phyloP scores from a whole-genome alignment of 768 basidiomycete species.

The Hysterangium stoloniferum region DNA sequence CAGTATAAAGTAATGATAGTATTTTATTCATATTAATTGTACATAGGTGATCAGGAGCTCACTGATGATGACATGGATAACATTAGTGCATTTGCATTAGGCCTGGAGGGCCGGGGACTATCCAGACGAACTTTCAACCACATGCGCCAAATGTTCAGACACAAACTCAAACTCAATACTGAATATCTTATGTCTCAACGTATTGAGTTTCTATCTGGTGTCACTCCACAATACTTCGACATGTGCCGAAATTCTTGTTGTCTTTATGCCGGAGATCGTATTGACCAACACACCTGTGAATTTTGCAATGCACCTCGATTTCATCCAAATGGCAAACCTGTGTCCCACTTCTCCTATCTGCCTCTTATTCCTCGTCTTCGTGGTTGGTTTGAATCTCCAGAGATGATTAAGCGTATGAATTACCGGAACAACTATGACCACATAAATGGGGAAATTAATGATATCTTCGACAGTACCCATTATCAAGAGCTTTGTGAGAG shows the following conservation, averaged over 20 bases:
- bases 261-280: slow-evolving; percentile 28
- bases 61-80: neutral
- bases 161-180: slow-evolving; percentile 1
- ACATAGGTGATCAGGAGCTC: neutral
- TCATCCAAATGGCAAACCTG: slow-evolving; percentile 17
- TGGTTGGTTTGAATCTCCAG: slow-evolving; percentile 18
- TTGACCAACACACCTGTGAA: slow-evolving; percentile 25
- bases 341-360: slow-evolving; percentile 28
- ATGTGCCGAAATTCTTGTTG: slow-evolving; percentile 38
- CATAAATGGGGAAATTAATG: slow-evolving; percentile 18
- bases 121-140: neutral
- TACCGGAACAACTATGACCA: slow-evolving; percentile 24
- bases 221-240: slow-evolving; percentile 28
- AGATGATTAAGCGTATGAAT: slow-evolving; percentile 19
- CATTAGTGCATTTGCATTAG: neutral
- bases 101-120: neutral
- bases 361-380: slow-evolving; percentile 31
- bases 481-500: no score
- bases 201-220: slow-evolving; percentile 25
- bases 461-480: slow-evolving; percentile 30
- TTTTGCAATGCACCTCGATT: slow-evolving; percentile 27
- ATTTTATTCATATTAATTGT: no score
- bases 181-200: slow-evolving; percentile 13
- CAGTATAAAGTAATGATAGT: neutral
- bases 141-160: neutral